Evolutionary conservation across 805 yeast genomes (phyloP).

Genomic region (Nakazawaea peltata): DNA sequence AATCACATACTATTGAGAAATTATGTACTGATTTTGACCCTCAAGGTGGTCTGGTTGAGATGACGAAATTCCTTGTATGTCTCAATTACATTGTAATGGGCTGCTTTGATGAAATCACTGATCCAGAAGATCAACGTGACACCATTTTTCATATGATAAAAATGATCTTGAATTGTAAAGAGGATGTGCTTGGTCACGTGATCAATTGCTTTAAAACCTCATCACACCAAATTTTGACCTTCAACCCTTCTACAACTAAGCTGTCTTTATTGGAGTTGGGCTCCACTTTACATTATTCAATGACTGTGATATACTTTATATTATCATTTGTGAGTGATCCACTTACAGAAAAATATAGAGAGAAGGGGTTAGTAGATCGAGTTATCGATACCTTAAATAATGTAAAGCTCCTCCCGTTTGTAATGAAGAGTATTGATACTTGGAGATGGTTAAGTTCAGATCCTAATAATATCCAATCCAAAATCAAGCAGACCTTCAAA

Average conservation of each 20-base stretch:
- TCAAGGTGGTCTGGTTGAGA: not conserved
- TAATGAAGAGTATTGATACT: constrained; percentile 47
- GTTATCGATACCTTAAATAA: too few relatives aligned
- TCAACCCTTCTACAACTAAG: constrained; percentile 17
- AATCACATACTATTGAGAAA: constrained; percentile 5
- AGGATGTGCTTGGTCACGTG: too few relatives aligned
- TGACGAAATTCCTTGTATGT: constrained; percentile 13
- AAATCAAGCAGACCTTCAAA: constrained; percentile 29
- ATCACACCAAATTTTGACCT: constrained; percentile 20
- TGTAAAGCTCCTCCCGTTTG: too few relatives aligned
- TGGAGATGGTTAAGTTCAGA: constrained; percentile 51
- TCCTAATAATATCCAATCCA: constrained; percentile 13
- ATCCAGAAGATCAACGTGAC: constrained; percentile 15
- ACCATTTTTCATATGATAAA: constrained; percentile 13
- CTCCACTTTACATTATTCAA: constrained; percentile 16
- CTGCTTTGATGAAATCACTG: constrained; percentile 15
- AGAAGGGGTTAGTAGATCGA: too few relatives aligned
- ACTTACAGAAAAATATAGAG: too few relatives aligned
- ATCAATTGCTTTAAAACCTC: too few relatives aligned
- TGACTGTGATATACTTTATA: constrained; percentile 19
- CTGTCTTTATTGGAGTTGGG: constrained; percentile 6
- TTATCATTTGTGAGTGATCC: too few relatives aligned
- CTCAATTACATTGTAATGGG: constrained; percentile 24
- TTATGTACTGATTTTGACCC: constrained; percentile 10
- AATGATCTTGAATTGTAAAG: constrained; percentile 12